phyloP scores from a whole-genome alignment of 2,329 filamentous ascomycete genomes.

The Venturia carpophila region DNA sequence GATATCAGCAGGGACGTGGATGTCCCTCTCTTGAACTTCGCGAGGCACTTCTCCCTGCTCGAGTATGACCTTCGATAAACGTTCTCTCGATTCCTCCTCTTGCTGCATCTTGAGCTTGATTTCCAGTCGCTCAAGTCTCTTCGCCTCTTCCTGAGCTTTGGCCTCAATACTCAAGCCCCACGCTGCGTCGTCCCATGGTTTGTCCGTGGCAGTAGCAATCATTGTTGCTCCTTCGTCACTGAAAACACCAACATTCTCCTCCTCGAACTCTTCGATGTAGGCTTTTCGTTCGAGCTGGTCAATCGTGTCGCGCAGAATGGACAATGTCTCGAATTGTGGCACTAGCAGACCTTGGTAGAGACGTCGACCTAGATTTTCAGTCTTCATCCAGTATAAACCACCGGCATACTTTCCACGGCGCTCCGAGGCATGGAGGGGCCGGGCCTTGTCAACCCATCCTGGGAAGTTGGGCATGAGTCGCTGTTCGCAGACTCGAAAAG shows the following conservation, averaged over 20 bases:
- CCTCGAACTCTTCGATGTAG: neutral
- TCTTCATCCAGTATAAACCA: constrained; percentile 9
- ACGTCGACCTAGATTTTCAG: constrained; percentile 3
- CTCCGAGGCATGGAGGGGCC: neutral
- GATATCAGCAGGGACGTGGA: neutral
- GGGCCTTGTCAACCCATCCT: neutral
- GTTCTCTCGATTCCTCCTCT: neutral
- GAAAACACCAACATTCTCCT: neutral
- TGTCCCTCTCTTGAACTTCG: neutral
- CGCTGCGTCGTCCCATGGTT: neutral
- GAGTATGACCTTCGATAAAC: neutral
- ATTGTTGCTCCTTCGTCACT: neutral
- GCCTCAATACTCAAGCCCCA: neutral
- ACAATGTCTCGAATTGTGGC: constrained; percentile 16
- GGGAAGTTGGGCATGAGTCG: constrained; percentile 11
- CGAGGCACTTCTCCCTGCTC: neutral
- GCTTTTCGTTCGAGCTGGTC: neutral
- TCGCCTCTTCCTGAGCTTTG: neutral
- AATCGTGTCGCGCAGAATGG: constrained; percentile 18
- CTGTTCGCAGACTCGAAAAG: constrained; percentile 10
- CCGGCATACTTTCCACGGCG: constrained; percentile 7
- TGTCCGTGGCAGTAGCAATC: neutral
- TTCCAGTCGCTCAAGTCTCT: neutral
- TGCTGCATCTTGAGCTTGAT: neutral
- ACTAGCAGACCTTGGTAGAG: constrained; percentile 10